Percentiles rank a stretch among this genome's conserved stretches.
Evolutionary conservation across 345 rosid species (phyloP).

Genomic region (Populus ilicifolia): DNA sequence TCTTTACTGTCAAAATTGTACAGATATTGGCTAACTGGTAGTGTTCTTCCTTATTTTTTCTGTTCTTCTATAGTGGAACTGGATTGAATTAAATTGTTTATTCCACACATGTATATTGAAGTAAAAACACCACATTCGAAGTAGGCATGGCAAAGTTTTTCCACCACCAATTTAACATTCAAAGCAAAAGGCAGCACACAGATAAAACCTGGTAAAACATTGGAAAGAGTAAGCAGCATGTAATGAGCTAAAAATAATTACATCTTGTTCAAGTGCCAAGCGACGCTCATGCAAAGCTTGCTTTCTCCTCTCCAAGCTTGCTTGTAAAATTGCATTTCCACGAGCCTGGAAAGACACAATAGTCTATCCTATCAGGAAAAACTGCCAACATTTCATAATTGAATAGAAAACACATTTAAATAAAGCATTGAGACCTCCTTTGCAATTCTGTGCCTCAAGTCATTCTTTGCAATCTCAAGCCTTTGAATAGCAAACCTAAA

Average conservation of each 20-base stretch:
- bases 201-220: slow-evolving; percentile 1
- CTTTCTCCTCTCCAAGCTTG: slow-evolving; percentile 96
- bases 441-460: slow-evolving; percentile 85
- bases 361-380: slow-evolving; percentile 21
- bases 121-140: not conserved
- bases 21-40: not conserved
- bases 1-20: not conserved
- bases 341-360: slow-evolving; percentile 56
- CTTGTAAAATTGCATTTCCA: slow-evolving; percentile 96
- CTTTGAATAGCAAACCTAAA: slow-evolving; percentile 92
- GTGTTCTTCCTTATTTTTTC: not conserved
- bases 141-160: not conserved
- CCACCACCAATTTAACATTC: not conserved
- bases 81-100: not conserved
- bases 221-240: slow-evolving; percentile 10
- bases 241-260: slow-evolving; percentile 35
- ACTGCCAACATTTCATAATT: slow-evolving; percentile 13
- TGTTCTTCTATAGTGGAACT: not conserved
- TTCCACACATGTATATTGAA: not conserved
- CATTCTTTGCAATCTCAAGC: slow-evolving; percentile 94
- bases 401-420: slow-evolving; percentile 4
- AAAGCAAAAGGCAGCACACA: slow-evolving; percentile 1
- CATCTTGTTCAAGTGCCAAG: slow-evolving; percentile 98
- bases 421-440: slow-evolving; percentile 66
- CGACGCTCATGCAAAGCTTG: slow-evolving; percentile 99